Evolutionary conservation across 768 basidiomycete species (phyloP), one percentile per base, ranked within the genome.

Genomic region (Hypsizygus marmoreus): DNA sequence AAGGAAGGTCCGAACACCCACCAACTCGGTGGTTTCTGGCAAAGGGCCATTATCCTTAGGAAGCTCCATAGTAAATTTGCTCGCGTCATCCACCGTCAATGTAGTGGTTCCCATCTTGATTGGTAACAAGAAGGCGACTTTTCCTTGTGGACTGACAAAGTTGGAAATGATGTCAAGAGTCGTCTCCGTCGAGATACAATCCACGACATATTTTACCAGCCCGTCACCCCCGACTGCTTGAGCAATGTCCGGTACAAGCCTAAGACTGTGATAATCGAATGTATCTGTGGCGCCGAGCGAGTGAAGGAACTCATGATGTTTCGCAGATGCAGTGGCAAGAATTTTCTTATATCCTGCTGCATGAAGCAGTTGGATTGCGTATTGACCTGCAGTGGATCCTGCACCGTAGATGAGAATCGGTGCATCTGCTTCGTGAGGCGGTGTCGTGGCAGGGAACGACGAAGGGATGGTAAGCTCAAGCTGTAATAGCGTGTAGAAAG

Each of bases 341-440:
- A 74, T 55, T 31, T 64, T 65, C 13, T 56, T 71, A 56, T 71
- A 76, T 1, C 72, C 71, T 6, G 70, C 67, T 11, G 61, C 46
- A 20, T 56, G 57, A 17, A 74, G 64, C 20, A 75, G 59, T 47
- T 68, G 70, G 22, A 67, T 44, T 7, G 24, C 49, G 43, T 73
- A 72, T 35, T 67, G 67, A 6, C 67, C 74, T 3, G 67, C 40
- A 16, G 67, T 70, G 1, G 71, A 55, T 14, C 73, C 70, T 6
- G 66, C 71, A 14, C 75, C 75, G 38, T 74, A 75, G 12, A 76
- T 50, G 13, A 76, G 63, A 43, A 76, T 68, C 2, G 74, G 65
- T 1, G 39, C 47, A 13, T 55, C 47, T 7, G 61, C 61, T 19
- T 54, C 43, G 12, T 58, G 52, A 12, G 68, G 66, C 9, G 65